Evolutionary conservation across 495 filamentous ascomycete species (phyloP).

Genomic region (Ramalina peruviana): DNA sequence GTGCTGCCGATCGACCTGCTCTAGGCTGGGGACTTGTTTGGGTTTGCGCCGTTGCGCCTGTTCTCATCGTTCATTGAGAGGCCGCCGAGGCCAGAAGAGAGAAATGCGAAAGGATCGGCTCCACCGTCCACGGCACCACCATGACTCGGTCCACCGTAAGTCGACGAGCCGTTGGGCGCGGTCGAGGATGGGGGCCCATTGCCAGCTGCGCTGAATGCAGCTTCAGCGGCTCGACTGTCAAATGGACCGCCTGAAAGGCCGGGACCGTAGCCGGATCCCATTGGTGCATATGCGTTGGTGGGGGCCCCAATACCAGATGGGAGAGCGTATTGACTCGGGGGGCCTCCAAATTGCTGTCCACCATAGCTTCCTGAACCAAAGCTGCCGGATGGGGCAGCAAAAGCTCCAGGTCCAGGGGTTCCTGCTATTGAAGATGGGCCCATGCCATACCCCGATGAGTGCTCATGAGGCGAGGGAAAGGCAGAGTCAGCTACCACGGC

Average conservation of each 20-base stretch:
- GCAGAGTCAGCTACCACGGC: constrained; percentile 88
- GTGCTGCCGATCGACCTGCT: neutral
- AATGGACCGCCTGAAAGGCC: constrained; percentile 77
- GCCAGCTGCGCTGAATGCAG: constrained; percentile 76
- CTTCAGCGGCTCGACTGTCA: constrained; percentile 83
- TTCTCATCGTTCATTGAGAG: constrained; percentile 75
- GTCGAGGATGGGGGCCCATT: constrained; percentile 47
- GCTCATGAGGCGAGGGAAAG: constrained; percentile 82
- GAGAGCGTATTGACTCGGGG: constrained; percentile 77
- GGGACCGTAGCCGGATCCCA: constrained; percentile 58
- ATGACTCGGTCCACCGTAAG: constrained; percentile 30
- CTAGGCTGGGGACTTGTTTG: constrained; percentile 52
- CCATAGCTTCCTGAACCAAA: constrained; percentile 66
- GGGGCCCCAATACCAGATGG: constrained; percentile 74
- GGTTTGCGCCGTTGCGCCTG: constrained; percentile 61
- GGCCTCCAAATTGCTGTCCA: constrained; percentile 74
- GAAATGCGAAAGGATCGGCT: constrained; percentile 79
- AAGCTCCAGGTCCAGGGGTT: constrained; percentile 71
- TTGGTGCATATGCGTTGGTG: constrained; percentile 64
- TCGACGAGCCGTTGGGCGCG: constrained; percentile 39
- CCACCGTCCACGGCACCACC: constrained; percentile 41
- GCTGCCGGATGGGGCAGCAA: constrained; percentile 50
- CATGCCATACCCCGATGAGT: constrained; percentile 63
- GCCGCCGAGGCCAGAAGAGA: constrained; percentile 66
- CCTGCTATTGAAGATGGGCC: constrained; percentile 69